Evolutionary conservation across 306 rosid genomes (phyloP).

Genomic region (Phaseolus lunatus): DNA sequence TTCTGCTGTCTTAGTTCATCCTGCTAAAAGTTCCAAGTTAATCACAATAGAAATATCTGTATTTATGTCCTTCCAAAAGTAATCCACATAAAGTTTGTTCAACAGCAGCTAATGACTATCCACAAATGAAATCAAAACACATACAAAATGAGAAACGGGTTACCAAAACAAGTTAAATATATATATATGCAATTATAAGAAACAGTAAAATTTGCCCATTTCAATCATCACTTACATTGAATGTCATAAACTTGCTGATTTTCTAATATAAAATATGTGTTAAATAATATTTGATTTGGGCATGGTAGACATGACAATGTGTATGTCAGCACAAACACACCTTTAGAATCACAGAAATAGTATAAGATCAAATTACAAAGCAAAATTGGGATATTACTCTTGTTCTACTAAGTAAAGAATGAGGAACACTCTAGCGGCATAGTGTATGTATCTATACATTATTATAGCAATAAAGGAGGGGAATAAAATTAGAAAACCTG

Average conservation of each 20-base stretch:
- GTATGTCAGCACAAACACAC: slow-evolving; percentile 15
- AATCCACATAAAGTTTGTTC: slow-evolving; percentile 15
- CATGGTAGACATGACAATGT: slow-evolving; percentile 7
- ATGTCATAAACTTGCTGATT: slow-evolving; percentile 19
- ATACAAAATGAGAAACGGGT: slow-evolving; percentile 6
- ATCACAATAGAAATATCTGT: slow-evolving; percentile 36
- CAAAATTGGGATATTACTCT: slow-evolving; percentile 5
- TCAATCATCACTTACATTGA: slow-evolving; percentile 4
- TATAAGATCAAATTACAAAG: slow-evolving; percentile 37
- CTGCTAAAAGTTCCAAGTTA: slow-evolving; percentile 51
- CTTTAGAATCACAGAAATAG: neutral
- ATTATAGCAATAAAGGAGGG: slow-evolving; percentile 9
- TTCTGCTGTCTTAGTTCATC: slow-evolving; percentile 89
- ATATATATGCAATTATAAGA: slow-evolving; percentile 9
- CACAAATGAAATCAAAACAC: slow-evolving; percentile 31
- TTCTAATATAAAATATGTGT: slow-evolving; percentile 14
- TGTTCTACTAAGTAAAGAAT: slow-evolving; percentile 6
- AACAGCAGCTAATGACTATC: slow-evolving; percentile 22
- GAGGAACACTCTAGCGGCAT: slow-evolving; percentile 21
- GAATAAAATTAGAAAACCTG: slow-evolving; percentile 60
- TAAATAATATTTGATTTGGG: slow-evolving; percentile 1
- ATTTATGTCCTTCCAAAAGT: slow-evolving; percentile 27
- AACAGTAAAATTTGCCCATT: slow-evolving; percentile 7
- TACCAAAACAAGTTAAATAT: slow-evolving; percentile 13
- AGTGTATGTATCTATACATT: neutral